These are phyloP conservation scores for Pichia cactophila DNA, from an alignment of 1,139 yeast genomes.

Conservation along the genomic window DNA sequence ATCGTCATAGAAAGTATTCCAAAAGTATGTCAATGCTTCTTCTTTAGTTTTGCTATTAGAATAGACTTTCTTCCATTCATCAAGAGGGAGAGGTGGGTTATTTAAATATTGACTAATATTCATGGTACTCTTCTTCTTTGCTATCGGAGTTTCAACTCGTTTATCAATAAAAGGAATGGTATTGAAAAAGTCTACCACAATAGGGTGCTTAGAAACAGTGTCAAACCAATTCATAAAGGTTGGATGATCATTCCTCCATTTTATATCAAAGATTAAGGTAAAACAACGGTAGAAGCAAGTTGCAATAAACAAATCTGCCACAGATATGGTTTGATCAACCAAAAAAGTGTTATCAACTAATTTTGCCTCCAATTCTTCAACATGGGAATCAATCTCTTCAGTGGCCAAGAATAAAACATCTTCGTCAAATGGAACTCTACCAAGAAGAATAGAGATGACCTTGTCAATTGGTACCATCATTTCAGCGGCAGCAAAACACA, in stretches of 20 bases:
- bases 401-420: conserved; percentile 54
- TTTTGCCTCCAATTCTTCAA: conserved; percentile 48
- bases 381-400: conserved; percentile 29
- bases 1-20: conserved; percentile 83
- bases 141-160: conserved; percentile 46
- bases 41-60: conserved; percentile 97
- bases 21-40: conserved; percentile 95
- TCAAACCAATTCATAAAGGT: conserved; percentile 78
- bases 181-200: conserved; percentile 39
- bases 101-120: conserved; percentile 90
- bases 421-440: conserved; percentile 69
- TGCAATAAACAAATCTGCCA: conserved; percentile 75
- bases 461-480: conserved; percentile 38
- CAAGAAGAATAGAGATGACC: conserved; percentile 38
- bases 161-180: conserved; percentile 55
- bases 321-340: conserved; percentile 82
- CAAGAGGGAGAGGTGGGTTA: conserved; percentile 59
- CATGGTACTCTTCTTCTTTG: conserved; percentile 60
- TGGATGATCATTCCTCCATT: conserved; percentile 75
- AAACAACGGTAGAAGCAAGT: conserved; percentile 57
- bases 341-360: conserved; percentile 73
- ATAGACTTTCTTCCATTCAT: conserved; percentile 95
- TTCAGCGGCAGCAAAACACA: conserved; percentile 73
- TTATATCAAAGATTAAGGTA: conserved; percentile 58
- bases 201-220: conserved; percentile 54